Base-by-base conservation (phyloP, 208 protist genomes). In the Trypanosomatidae sp. region DNA sequence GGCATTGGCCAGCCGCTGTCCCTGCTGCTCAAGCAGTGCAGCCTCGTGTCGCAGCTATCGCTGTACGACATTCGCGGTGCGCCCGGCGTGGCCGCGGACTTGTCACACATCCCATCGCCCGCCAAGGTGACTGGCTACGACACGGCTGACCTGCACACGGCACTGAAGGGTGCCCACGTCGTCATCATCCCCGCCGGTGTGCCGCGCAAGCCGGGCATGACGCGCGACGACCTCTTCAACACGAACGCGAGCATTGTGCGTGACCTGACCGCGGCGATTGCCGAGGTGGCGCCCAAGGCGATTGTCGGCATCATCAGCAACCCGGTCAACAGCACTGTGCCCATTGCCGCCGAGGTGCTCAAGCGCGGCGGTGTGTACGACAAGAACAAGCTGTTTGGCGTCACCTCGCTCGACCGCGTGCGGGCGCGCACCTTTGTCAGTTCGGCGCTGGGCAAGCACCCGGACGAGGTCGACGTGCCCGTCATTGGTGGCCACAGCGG, bases 141-240 rank as follows among this genome's bases (percentile, higher is more conserved):
- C 18, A 56, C 67, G 10, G 86, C 81, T 2, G 57, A 88, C 11
- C 57, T 87, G 6, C 61, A 69, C 6, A 66, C 84, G 33, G 75
- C 84, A 0, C 53, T 97, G 42, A 48, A 66, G 1, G 92, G 78
- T 40, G 63, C 77, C 46, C 71, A 96, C 48, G 56, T 97, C 20
- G 88, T 98, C 33, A 66, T 98, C 27, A 90, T 98, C 53, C 70
- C 83, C 4, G 95, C 95, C 38, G 95, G 94, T 40, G 92, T 98
- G 13, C 93, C 95, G 16, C 94, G 95, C 62, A 97, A 97, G 74
- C 95, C 95, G 2, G 90, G 88, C 46, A 98, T 98, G 95, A 96
- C 89, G 33, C 84, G 95, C 45, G 92, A 98, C 53, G 95, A 98
- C 61, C 79, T 97, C 22, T 98, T 98, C 80, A 96, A 95, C 45